Conservation (phyloP, 176 grass and related monocot genomes). For the Thinopyrum elongatum region DNA sequence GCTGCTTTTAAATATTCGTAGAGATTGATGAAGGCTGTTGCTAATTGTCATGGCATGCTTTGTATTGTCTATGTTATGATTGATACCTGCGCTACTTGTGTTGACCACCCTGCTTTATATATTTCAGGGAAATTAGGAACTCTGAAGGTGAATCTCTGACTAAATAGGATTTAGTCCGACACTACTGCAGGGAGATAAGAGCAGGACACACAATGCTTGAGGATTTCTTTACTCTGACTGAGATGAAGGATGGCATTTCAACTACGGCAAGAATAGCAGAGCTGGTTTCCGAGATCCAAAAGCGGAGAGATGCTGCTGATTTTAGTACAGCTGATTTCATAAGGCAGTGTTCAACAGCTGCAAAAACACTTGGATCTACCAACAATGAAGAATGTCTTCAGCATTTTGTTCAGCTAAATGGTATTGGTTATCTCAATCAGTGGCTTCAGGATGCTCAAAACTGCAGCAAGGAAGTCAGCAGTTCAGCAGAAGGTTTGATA, state of each 20-base stretch:
- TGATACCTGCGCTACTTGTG: neutral
- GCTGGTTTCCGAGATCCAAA: conserved; percentile 53
- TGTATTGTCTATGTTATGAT: neutral
- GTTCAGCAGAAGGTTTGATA: conserved; percentile 41
- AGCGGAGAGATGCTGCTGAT: conserved; percentile 26
- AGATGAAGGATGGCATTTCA: conserved; percentile 76
- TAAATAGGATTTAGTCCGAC: neutral
- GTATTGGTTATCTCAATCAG: conserved; percentile 52
- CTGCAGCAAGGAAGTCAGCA: conserved; percentile 10
- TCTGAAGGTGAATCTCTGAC: neutral
- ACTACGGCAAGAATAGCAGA: conserved; percentile 45
- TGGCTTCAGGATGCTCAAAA: conserved; percentile 69
- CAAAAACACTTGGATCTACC: conserved; percentile 38
- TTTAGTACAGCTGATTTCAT: conserved; percentile 42
- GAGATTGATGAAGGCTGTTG: neutral
- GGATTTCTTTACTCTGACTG: conserved; percentile 72
- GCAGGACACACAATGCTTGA: conserved; percentile 37
- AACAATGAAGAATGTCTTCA: conserved; percentile 51
- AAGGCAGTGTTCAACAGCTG: conserved; percentile 51
- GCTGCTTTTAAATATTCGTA: neutral
- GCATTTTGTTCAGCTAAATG: conserved; percentile 56
- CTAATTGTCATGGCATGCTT: neutral
- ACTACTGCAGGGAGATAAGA: neutral
- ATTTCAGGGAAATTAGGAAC: conserved; percentile 8
- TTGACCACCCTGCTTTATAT: neutral